Evolutionary conservation across 73 alveolate species (phyloP), one percentile per base, ranked within the genome.

Genomic region (Symbiodinium pilosum): DNA sequence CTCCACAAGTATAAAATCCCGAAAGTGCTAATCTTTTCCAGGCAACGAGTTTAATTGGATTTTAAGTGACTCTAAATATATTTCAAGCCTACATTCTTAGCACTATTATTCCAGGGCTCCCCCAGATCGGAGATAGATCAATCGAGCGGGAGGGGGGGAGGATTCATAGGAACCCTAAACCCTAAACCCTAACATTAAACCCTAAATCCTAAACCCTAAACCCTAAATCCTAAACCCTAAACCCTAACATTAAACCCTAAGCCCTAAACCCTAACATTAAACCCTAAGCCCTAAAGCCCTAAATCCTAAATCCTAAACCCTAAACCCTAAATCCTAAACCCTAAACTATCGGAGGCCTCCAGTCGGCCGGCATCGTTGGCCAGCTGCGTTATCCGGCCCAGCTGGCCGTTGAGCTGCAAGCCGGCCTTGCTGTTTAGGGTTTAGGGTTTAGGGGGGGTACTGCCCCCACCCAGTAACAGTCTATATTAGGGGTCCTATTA

Each of bases 291-390:
- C 64, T 47, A 47, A 56, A 56, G 34, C 73, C 73, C 32, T 20
- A 56, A 56, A 20, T 3, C 73, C 73, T 20, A 8, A 47, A 56
- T 5, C 73, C 73, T 3, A 16, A 56, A 56, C 73, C 73, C 73
- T 56, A 20, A 56, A 56, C 75, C 73, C 73, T 20, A 3, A 3
- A 8, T 14, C 73, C 73, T 20, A 26, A 69, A 32, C 43, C 43
- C 43, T 4, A n/a, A n/a, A 86, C 1, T 16, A 18, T 3, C 43
- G 20, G 11, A 41, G 7, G 96, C 96, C 87, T 89, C 96, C 81
- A 64, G 47, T 3, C 96, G 96, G 30, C 96, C 96, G 24, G 87
- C 11, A 40, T 89, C 96, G 54, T 89, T 69, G 96, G 96, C 88
- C 44, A 64, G 96, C 87, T 89, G 96, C 51, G 96, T 89, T 39